Conservation (phyloP, 1,139 yeast genomes). For the Sugiyamaella xylanicola region DNA sequence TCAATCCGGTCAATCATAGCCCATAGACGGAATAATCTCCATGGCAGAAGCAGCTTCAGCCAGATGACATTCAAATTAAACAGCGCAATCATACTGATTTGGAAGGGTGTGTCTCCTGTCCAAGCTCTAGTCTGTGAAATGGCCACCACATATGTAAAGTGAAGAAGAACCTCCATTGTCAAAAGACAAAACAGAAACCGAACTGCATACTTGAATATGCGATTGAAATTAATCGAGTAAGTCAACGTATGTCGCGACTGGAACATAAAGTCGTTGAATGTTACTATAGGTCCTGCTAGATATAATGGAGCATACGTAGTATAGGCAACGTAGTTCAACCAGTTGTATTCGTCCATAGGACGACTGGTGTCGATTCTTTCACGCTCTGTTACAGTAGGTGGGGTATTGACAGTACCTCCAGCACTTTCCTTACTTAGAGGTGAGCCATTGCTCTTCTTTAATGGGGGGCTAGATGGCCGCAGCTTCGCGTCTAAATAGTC, state of each 20-base stretch:
- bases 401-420: not conserved
- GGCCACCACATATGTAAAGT: constrained; percentile 89
- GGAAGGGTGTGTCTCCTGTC: constrained; percentile 87
- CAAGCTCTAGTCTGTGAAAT: constrained; percentile 88
- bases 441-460: constrained; percentile 6
- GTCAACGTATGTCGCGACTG: constrained; percentile 56
- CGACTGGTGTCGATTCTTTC: constrained; percentile 69
- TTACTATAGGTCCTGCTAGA: constrained; percentile 91
- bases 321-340: constrained; percentile 71
- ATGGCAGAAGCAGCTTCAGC: constrained; percentile 87
- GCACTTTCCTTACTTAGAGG: not conserved
- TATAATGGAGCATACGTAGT: constrained; percentile 83
- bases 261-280: constrained; percentile 86
- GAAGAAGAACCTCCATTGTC: constrained; percentile 86
- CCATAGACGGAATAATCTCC: constrained; percentile 96
- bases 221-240: constrained; percentile 51
- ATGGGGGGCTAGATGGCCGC: constrained; percentile 17
- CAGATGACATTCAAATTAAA: constrained; percentile 89
- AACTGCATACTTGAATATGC: constrained; percentile 63
- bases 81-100: constrained; percentile 90
- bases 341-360: constrained; percentile 58
- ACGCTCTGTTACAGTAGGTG: constrained; percentile 53
- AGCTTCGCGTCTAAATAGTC: constrained; percentile 54
- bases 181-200: constrained; percentile 73
- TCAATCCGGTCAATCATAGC: constrained; percentile 86